Conservation (phyloP, 768 basidiomycete species). For the Nevesoporus exiguus region DNA sequence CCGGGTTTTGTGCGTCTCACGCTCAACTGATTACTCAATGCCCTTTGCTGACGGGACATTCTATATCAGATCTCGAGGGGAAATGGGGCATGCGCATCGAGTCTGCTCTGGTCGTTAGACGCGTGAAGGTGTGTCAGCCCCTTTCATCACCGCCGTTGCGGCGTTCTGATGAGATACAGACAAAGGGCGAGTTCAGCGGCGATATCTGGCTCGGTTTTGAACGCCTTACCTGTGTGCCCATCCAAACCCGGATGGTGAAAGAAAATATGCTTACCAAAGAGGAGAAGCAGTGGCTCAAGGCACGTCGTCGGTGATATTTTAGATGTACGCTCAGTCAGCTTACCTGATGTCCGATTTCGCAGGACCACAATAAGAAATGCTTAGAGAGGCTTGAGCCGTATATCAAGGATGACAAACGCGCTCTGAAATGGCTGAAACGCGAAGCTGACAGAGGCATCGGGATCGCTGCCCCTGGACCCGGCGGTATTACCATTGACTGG, state of each 20-base stretch:
- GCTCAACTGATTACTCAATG: slow-evolving; percentile 9
- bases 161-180: slow-evolving; percentile 39
- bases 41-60: slow-evolving; percentile 13
- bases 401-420: slow-evolving; percentile 75
- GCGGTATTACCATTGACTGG: slow-evolving; percentile 79
- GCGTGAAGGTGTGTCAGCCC: slow-evolving; percentile 40
- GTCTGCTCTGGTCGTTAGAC: slow-evolving; percentile 73
- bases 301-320: slow-evolving; percentile 27
- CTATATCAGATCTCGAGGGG: slow-evolving; percentile 59
- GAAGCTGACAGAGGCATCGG: slow-evolving; percentile 77
- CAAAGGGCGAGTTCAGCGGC: slow-evolving; percentile 67
- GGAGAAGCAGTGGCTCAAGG: slow-evolving; percentile 85
- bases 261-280: slow-evolving; percentile 79
- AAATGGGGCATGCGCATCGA: slow-evolving; percentile 93
- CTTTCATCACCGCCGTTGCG: slow-evolving; percentile 3
- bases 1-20: slow-evolving; percentile 74
- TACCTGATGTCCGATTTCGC: slow-evolving; percentile 12
- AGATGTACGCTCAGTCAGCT: neutral
- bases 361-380: slow-evolving; percentile 82
- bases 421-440: slow-evolving; percentile 74
- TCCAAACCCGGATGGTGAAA: slow-evolving; percentile 87
- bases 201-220: slow-evolving; percentile 87
- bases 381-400: slow-evolving; percentile 59
- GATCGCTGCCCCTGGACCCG: slow-evolving; percentile 57
- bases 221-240: slow-evolving; percentile 90